A percentile compares a stretch with the other conserved stretches of the same genome.
Conservation (phyloP, 2,329 filamentous ascomycete species). For the Beauveria varroae region DNA sequence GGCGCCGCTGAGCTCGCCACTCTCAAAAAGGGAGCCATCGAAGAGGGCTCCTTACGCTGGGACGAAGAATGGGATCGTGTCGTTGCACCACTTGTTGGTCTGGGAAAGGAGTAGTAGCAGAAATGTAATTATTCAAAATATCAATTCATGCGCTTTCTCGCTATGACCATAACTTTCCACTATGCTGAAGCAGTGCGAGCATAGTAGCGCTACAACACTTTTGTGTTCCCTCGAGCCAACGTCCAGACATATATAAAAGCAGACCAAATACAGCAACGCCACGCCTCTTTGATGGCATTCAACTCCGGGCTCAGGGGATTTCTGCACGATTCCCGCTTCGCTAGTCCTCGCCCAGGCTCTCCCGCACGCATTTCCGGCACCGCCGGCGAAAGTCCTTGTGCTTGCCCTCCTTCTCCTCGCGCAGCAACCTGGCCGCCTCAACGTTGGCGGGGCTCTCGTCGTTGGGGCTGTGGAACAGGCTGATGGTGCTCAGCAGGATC, state of each 20-base stretch:
- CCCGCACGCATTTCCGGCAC: constrained; percentile 71
- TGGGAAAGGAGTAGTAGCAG: constrained; percentile 20
- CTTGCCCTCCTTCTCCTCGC: constrained; percentile 61
- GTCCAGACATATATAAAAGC: background rate
- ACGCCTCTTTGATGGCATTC: background rate
- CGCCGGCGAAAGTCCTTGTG: constrained; percentile 68
- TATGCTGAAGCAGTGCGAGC: background rate
- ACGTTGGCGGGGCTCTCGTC: constrained; percentile 94
- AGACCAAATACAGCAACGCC: background rate
- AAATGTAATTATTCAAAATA: background rate
- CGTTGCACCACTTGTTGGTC: constrained; percentile 62
- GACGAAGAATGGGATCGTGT: constrained; percentile 88
- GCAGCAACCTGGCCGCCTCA: constrained; percentile 81
- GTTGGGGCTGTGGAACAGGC: constrained; percentile 85
- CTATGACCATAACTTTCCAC: background rate
- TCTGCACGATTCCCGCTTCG: background rate
- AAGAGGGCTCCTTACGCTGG: constrained; percentile 75
- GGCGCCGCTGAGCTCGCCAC: constrained; percentile 46
- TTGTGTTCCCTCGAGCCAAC: background rate
- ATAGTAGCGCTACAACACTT: background rate
- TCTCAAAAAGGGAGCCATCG: constrained; percentile 61
- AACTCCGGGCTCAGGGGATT: background rate
- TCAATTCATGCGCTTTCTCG: background rate
- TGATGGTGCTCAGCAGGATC: constrained; percentile 86
- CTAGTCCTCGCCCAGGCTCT: constrained; percentile 69